Conservation (phyloP, 2,329 filamentous ascomycete species). For the Colletotrichum sp. region DNA sequence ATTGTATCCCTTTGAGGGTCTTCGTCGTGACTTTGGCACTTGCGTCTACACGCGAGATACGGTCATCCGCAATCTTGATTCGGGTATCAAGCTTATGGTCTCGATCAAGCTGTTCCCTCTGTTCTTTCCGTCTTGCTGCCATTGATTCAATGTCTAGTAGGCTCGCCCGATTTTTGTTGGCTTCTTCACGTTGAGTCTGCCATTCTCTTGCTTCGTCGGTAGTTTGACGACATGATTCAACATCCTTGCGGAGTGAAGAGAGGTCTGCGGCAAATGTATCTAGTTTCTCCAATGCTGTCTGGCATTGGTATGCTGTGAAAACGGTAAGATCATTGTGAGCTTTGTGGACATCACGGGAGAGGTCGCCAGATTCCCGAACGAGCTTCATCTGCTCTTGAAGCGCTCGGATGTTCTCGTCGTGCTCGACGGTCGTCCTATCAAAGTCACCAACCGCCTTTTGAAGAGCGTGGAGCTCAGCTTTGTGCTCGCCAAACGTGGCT, state of each 20-base stretch:
- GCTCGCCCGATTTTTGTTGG: background rate
- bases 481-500: background rate
- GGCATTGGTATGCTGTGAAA: background rate
- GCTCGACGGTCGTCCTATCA: background rate
- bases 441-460: background rate
- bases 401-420: background rate
- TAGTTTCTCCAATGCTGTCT: background rate
- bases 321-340: conserved; percentile 4
- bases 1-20: background rate
- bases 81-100: background rate
- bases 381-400: background rate
- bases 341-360: conserved; percentile 4
- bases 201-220: background rate
- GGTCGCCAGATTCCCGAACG: background rate
- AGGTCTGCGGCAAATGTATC: background rate
- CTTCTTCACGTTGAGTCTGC: background rate
- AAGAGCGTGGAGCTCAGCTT: background rate
- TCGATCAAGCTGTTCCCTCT: background rate
- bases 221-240: background rate
- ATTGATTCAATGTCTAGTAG: background rate
- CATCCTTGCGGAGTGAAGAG: background rate
- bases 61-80: background rate
- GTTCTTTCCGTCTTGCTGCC: background rate
- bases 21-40: background rate
- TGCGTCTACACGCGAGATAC: background rate